A percentile compares a stretch with the other conserved stretches of the same genome.
Evolutionary conservation across 2,329 filamentous ascomycete species (phyloP).

Genomic region (Colletotrichum ledebouriae): DNA sequence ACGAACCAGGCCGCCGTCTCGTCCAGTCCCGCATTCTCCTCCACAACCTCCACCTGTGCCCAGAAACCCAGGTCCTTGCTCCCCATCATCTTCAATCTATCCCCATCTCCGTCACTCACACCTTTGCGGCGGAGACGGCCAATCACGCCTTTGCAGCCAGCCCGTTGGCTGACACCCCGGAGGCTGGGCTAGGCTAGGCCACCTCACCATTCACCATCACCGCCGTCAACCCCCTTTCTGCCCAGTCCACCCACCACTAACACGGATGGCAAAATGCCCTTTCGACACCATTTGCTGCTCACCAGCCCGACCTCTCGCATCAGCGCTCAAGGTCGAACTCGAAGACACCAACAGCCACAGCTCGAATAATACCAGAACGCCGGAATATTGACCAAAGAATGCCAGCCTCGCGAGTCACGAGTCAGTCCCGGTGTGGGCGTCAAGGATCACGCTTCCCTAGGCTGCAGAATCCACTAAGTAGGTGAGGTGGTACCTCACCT

Average conservation of each 20-base stretch:
- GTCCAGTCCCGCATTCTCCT: conserved; percentile 18
- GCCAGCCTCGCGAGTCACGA: conserved; percentile 41
- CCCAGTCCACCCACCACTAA: conserved; percentile 22
- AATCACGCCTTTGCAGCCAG: conserved; percentile 27
- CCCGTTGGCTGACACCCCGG: conserved; percentile 26
- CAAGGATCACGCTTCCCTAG: conserved; percentile 3
- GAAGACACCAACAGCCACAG: not conserved
- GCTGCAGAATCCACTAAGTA: conserved; percentile 7
- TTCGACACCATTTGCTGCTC: not conserved
- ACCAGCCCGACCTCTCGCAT: conserved; percentile 4
- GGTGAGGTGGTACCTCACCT: conserved; percentile 4
- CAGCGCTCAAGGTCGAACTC: not conserved
- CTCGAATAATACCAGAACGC: not conserved
- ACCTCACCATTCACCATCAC: conserved; percentile 17
- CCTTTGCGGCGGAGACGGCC: conserved; percentile 31
- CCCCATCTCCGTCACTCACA: conserved; percentile 17
- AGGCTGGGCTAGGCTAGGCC: conserved; percentile 27
- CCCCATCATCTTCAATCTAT: conserved; percentile 12
- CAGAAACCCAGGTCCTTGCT: conserved; percentile 24
- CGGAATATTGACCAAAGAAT: conserved; percentile 7
- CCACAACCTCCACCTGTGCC: conserved; percentile 30
- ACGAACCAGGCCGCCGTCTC: conserved; percentile 5
- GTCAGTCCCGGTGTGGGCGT: conserved; percentile 38
- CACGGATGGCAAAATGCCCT: not conserved
- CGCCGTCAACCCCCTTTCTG: not conserved